These are phyloP conservation scores for Yarrowia hollandica DNA, from an alignment of 805 yeast species.

Conservation along the genomic window DNA sequence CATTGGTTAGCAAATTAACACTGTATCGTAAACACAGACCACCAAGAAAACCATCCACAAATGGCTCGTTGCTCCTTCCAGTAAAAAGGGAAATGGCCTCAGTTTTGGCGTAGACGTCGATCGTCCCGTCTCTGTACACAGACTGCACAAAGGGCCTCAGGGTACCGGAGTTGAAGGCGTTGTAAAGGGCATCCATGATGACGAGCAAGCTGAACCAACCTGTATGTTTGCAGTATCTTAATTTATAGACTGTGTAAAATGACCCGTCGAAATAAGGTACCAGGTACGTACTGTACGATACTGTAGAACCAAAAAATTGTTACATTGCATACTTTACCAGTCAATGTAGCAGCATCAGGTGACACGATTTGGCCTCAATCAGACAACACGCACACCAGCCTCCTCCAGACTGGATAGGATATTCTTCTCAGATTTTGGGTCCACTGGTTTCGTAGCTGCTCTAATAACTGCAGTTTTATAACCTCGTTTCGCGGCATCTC, in stretches of 20 bases:
- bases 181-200: slow-evolving; percentile 5
- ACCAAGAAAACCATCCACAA: not conserved
- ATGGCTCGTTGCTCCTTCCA: not conserved
- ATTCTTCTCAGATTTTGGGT: not conserved
- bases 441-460: slow-evolving; percentile 1
- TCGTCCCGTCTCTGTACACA: slow-evolving; percentile 2
- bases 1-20: not conserved
- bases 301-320: too few species aligned
- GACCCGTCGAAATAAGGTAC: too few species aligned
- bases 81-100: slow-evolving; percentile 12
- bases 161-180: slow-evolving; percentile 14
- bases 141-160: not conserved
- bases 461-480: slow-evolving; percentile 56
- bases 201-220: not conserved
- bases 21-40: not conserved
- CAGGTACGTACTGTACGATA: too few species aligned
- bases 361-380: too few species aligned
- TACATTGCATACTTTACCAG: not conserved
- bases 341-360: too few species aligned
- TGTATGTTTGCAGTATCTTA: too few species aligned
- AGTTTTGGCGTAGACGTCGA: not conserved
- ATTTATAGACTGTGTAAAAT: too few species aligned
- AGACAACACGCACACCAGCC: not conserved
- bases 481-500: slow-evolving; percentile 64
- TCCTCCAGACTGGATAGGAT: not conserved